Evolutionary conservation across 2,329 filamentous ascomycete species (phyloP), one percentile per base, ranked within the genome.

Genomic region (Sporothrix variecibatus): DNA sequence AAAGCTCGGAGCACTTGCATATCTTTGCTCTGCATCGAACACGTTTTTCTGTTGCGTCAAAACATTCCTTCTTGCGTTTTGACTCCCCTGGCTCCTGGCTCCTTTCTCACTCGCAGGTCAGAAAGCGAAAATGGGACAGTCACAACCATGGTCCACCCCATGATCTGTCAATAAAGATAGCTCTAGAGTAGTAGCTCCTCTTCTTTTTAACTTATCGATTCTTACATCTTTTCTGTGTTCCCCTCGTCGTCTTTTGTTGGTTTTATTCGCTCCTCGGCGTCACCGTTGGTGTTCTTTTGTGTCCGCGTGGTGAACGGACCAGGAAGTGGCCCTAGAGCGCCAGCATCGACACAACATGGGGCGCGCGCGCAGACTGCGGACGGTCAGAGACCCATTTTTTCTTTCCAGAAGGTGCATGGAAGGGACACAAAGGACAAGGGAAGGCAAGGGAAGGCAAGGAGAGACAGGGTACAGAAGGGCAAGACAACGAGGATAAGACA

Each of bases 401-500:
- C 62, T 28, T 67, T 67, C 62, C 46, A 15, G 62, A 67, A 46
- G 62, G 62, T 46, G 38, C 23, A 67, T 28, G 62, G 62, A 67
- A 67, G 62, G 53, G 38, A 40, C n/a, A 31, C 58, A 64, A 58
- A 17, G 26, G 31, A 20, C n/a, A 26, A 38, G 8, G 20, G 20
- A 17, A 23, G 31, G 12, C 20, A 40, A 43, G 38, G 12, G n/a
- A 23, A 67, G 38, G 28, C 3, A 38, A 46, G n/a, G 34, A 31
- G 26, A 17, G n/a, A n/a, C n/a, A n/a, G n/a, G n/a, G n/a, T n/a
- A n/a, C n/a, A 56, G 8, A 56, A 12, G 26, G 23, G 15, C n/a
- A 56, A 12, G 15, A 58, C 26, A 58, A 31, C 49, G 7, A 34
- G 34, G 34, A 7, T 7, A 3, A 34, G 34, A 34, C 34, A 34